Evolutionary conservation across 441 rosid genomes (phyloP).

Genomic region (Aquilaria agallochum): DNA sequence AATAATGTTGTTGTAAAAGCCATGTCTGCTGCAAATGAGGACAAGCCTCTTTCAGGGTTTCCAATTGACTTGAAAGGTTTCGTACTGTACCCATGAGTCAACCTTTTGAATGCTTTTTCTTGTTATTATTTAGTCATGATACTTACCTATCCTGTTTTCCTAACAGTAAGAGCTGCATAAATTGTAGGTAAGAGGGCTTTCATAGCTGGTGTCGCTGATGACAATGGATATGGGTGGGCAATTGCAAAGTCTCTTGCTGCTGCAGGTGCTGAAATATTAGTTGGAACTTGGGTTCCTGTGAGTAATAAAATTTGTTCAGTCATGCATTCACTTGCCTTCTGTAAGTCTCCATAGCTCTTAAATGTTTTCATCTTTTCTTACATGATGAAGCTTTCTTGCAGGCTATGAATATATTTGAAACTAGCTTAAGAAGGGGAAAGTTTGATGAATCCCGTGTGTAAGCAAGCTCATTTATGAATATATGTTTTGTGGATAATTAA

Average conservation of each 20-base stretch:
- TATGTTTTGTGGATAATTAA: background rate
- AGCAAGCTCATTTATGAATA: constrained; percentile 23
- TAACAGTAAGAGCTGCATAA: constrained; percentile 1
- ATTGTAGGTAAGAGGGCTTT: constrained; percentile 83
- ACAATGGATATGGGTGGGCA: constrained; percentile 99
- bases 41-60: constrained; percentile 50
- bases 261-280: constrained; percentile 94
- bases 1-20: constrained; percentile 48
- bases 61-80: constrained; percentile 81
- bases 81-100: background rate
- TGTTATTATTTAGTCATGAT: background rate
- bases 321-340: background rate
- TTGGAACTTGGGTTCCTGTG: constrained; percentile 99
- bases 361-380: constrained; percentile 4
- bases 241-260: constrained; percentile 98
- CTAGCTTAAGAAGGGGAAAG: constrained; percentile 76
- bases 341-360: background rate
- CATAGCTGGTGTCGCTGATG: constrained; percentile 98
- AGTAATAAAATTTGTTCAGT: constrained; percentile 17
- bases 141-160: background rate
- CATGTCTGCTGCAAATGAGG: constrained; percentile 51
- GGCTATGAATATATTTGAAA: constrained; percentile 85
- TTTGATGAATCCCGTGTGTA: constrained; percentile 78
- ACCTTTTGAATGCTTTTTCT: background rate
- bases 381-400: constrained; percentile 18